phyloP scores from a whole-genome alignment of 2,329 filamentous ascomycete genomes.

The Ramichloridium luteum region DNA sequence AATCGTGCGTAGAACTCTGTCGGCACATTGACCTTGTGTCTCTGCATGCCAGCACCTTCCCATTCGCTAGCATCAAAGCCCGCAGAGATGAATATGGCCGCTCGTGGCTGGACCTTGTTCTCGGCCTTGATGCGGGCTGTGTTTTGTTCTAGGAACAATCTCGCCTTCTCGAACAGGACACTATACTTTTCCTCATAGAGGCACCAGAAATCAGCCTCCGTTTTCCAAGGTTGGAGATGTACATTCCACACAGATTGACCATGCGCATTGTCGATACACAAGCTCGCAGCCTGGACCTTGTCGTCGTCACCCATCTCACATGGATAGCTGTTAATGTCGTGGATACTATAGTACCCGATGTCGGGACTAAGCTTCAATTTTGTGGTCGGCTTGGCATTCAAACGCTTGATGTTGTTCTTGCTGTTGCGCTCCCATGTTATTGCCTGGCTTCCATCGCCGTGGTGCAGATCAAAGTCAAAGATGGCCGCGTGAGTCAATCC shows the following conservation, averaged over 20 bases:
- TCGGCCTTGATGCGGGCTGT: constrained; percentile 50
- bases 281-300: constrained; percentile 84
- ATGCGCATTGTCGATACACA: constrained; percentile 90
- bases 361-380: constrained; percentile 22
- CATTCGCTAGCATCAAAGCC: constrained; percentile 96
- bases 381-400: constrained; percentile 18
- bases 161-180: constrained; percentile 67
- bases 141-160: constrained; percentile 62
- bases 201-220: constrained; percentile 72
- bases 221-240: constrained; percentile 79
- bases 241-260: constrained; percentile 94
- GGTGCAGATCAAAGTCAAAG: constrained; percentile 82
- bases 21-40: constrained; percentile 89
- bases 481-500: constrained; percentile 89
- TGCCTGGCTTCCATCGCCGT: constrained; percentile 88
- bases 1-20: constrained; percentile 93
- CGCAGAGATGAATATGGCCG: constrained; percentile 86
- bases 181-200: constrained; percentile 72
- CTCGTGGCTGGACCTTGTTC: constrained; percentile 53
- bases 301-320: constrained; percentile 89
- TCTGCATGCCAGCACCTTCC: constrained; percentile 86
- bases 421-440: constrained; percentile 87
- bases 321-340: constrained; percentile 97
- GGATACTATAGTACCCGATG: constrained; percentile 91
- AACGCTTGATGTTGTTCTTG: constrained; percentile 38